A percentile compares a stretch with the other conserved stretches of the same genome.
These are phyloP conservation scores for Phytophthora pisi DNA, from an alignment of 352 stramenopile genomes.

Conservation along the genomic window DNA sequence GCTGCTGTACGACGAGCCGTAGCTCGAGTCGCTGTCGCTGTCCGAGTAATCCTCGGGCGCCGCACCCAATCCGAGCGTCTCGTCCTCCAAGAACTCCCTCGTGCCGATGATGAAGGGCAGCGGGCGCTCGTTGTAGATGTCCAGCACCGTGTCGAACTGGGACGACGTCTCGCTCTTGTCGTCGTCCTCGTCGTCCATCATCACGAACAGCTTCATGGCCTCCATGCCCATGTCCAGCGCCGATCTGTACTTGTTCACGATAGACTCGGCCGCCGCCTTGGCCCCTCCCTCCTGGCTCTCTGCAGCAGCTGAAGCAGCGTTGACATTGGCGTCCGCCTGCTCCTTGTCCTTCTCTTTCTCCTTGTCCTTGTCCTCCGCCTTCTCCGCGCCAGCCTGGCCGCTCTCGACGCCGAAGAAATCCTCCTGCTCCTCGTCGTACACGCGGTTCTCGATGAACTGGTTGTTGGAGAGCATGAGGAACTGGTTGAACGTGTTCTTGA, in stretches of 20 bases:
- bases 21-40: constrained; percentile 66
- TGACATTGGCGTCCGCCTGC: not conserved
- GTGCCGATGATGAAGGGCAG: constrained; percentile 90
- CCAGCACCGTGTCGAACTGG: constrained; percentile 74
- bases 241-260: constrained; percentile 77
- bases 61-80: constrained; percentile 79
- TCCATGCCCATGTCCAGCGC: constrained; percentile 81
- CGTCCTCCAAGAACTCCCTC: constrained; percentile 84
- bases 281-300: constrained; percentile 29
- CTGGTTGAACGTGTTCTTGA: constrained; percentile 88
- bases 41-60: constrained; percentile 60
- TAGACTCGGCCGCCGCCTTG: constrained; percentile 49
- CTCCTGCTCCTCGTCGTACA: constrained; percentile 89
- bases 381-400: not conserved
- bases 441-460: constrained; percentile 91
- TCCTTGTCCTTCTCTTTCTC: constrained; percentile 10
- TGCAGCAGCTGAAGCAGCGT: not conserved
- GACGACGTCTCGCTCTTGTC: constrained; percentile 56
- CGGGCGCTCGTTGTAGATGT: constrained; percentile 90
- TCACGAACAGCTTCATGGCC: constrained; percentile 86
- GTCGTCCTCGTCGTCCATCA: constrained; percentile 78
- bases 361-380: not conserved
- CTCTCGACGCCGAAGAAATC: constrained; percentile 57
- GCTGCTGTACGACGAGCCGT: constrained; percentile 72
- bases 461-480: constrained; percentile 89